Evolutionary conservation across 148 eudicot genomes (phyloP).

Genomic region (Rheum nobile): DNA sequence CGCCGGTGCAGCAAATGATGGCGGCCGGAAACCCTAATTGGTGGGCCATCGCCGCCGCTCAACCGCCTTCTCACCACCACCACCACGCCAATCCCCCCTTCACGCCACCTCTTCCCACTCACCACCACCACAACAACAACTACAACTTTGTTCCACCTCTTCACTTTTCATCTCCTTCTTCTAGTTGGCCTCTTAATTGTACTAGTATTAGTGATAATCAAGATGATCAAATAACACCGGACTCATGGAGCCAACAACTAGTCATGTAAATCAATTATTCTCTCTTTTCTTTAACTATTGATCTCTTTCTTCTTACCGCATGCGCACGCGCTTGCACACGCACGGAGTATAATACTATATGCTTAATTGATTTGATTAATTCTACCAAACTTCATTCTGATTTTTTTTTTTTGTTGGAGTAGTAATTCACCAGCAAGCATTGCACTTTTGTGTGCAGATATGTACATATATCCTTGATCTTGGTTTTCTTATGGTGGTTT

Average conservation of each 20-base stretch:
- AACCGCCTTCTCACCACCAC: not conserved
- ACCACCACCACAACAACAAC: not conserved
- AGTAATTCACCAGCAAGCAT: not conserved
- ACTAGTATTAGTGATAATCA: constrained; percentile 28
- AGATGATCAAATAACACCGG: constrained; percentile 33
- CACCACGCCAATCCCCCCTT: constrained; percentile 15
- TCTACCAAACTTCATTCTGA: not conserved
- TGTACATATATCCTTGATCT: not conserved
- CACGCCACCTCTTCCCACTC: constrained; percentile 12
- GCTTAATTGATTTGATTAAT: not conserved
- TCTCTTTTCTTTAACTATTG: not conserved
- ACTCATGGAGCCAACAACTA: constrained; percentile 60
- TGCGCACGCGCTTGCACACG: not conserved
- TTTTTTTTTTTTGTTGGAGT: no score
- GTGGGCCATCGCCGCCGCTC: constrained; percentile 6
- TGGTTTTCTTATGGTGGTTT: not conserved
- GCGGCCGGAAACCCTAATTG: constrained; percentile 48
- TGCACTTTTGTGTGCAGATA: not conserved
- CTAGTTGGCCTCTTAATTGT: constrained; percentile 20
- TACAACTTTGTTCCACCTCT: constrained; percentile 11
- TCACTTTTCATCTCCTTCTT: constrained; percentile 6
- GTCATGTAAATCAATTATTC: constrained; percentile 36
- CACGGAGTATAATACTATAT: not conserved
- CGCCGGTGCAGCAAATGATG: constrained; percentile 72
- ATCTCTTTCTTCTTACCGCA: not conserved